A percentile compares a stretch with the other conserved stretches of the same genome.
Conservation (phyloP, 2,329 filamentous ascomycete genomes). For the Neopestalotiopsis sp. region DNA sequence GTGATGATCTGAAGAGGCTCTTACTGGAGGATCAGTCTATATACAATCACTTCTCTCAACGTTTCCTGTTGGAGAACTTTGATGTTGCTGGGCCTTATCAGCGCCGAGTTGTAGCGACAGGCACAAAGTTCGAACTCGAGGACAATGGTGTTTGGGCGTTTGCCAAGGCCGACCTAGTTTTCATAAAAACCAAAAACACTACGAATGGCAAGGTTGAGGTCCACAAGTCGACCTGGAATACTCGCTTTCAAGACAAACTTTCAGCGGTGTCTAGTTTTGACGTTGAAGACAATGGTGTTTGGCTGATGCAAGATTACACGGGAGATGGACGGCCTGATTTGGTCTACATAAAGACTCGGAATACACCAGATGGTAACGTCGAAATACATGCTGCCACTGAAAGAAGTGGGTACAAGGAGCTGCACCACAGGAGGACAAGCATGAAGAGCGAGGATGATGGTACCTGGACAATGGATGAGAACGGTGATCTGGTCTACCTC, state of each 20-base stretch:
- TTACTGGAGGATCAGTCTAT: not conserved
- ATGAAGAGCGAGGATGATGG: not conserved
- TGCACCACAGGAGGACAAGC: not conserved
- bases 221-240: not conserved
- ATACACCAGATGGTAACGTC: not conserved
- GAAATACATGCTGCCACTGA: not conserved
- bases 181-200: not conserved
- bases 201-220: not conserved
- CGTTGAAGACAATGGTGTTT: not conserved
- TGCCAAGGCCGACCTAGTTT: not conserved
- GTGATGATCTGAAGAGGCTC: not conserved
- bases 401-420: not conserved
- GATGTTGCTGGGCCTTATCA: not conserved
- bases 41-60: not conserved
- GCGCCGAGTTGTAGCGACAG: not conserved
- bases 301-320: not conserved
- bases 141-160: not conserved
- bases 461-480: not conserved
- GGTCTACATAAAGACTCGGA: not conserved
- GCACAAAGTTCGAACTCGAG: not conserved
- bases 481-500: not conserved
- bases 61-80: not conserved
- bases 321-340: not conserved
- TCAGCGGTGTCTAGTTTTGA: not conserved
- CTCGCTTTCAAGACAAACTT: not conserved